Evolutionary conservation across 208 protist genomes (phyloP), one percentile per base, ranked within the genome.

Genomic region (Lotmaria passim): DNA sequence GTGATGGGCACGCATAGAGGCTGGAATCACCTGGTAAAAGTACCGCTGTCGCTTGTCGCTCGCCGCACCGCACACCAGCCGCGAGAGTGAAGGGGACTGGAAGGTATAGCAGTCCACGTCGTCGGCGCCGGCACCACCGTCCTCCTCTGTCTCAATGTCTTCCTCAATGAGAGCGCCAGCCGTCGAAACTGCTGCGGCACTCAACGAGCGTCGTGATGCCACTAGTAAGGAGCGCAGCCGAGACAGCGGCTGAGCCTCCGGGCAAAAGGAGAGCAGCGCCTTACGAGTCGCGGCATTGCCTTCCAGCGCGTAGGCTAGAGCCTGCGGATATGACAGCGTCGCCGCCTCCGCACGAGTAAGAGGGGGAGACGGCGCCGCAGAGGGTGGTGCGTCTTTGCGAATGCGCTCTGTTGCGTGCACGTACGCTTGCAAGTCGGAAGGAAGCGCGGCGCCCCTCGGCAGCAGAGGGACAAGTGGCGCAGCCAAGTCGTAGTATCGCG

Each of bases 21-120:
- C 36, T 1, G 87, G 85, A 24, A 93, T 64, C 6, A 90, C 87
- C 34, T 78, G 73, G 60, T 73, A 78, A 65, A 90, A 93, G 70
- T 90, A 90, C 7, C 66, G 67, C 55, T 69, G 81, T 19, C 69
- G 69, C 55, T 81, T 82, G 39, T 10, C 68, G 39, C 63, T 59
- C 14, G 87, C 81, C 31, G 41, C 55, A n/a, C 28, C 72, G 34
- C 73, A 84, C 21, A 93, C 84, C 39, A 88, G 60, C 44, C 39
- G 69, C 3, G 80, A 81, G 14, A 82, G 34, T 4, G 67, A 33
- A 26, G 69, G 46, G 36, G 75, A 81, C 23, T 79, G 71, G 75
- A 90, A 93, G 4, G 81, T 85, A 58, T 75, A 83, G 69, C 84
- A 90, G 33, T 81, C 70, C 7, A 82, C 68, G 0, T 44, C 69